Evolutionary conservation across 176 grass and related monocot species (phyloP).

Genomic region (Lolium rigidum): DNA sequence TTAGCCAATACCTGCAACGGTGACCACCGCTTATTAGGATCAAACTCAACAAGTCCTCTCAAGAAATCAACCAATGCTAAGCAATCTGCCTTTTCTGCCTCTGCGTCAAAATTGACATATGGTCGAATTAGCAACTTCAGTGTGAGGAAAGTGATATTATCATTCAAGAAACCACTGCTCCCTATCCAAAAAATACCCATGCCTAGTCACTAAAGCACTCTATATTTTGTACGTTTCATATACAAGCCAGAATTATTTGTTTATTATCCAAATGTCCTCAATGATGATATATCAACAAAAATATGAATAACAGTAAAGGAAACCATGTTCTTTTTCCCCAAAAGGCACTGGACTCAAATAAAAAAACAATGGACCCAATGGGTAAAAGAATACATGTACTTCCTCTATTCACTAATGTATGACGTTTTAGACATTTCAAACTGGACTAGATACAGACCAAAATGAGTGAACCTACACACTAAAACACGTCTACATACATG

Average conservation of each 20-base stretch:
- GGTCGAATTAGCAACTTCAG: conserved; percentile 20
- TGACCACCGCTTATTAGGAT: conserved; percentile 95
- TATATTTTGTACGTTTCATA: conserved; percentile 16
- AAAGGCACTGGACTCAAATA: conserved; percentile 25
- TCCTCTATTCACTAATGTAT: too few relatives aligned
- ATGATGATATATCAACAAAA: conserved; percentile 24
- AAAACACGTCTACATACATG: too few relatives aligned
- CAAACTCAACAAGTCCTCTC: conserved; percentile 96
- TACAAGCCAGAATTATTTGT: conserved; percentile 22
- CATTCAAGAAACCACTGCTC: conserved; percentile 26
- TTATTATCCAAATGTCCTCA: conserved; percentile 17
- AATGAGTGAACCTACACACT: too few relatives aligned
- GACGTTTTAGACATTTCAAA: too few relatives aligned
- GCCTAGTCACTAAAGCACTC: not conserved
- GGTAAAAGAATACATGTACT: not conserved
- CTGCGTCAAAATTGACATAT: conserved; percentile 47
- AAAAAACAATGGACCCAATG: conserved; percentile 20
- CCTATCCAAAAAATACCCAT: conserved; percentile 27
- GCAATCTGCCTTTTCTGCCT: conserved; percentile 70
- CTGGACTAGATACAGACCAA: too few relatives aligned
- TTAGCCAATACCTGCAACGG: conserved; percentile 84
- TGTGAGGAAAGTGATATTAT: not conserved
- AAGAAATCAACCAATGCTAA: conserved; percentile 97
- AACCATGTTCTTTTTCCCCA: not conserved
- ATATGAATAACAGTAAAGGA: conserved; percentile 13